Base-by-base conservation (phyloP, 2,329 filamentous ascomycete genomes). In the Rhynchosporium secalis region DNA sequence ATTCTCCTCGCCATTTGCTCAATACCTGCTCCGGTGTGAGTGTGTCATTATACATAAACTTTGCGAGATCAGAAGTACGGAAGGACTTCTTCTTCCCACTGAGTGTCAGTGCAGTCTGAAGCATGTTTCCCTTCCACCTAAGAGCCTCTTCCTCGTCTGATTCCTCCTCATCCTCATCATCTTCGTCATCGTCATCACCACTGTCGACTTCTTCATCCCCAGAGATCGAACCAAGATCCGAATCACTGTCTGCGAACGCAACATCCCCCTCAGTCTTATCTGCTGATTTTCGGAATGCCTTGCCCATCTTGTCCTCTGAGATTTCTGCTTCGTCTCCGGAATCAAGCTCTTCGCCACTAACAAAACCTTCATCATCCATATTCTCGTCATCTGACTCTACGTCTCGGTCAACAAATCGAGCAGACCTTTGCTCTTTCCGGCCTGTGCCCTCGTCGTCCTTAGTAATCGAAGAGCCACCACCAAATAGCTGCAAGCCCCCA, bases 221-320 rank as follows among this genome's bases (percentile, higher is more conserved):
- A 8, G 91, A 96, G 66, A 97, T 77, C 3, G 94, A 96, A 6
- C 95, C 95, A 4, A 99, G 82, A 74, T 99, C 96, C 0, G 95
- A 99, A 75, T 99, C 96, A 72, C 92, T 96, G 72, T 99, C 95
- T 13, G 95, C 95, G 78, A 97, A 99, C 1, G 87, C 91, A 62
- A 98, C 71, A 60, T 96, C 91, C 36, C 86, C 90, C 29, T 86
- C 84, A 10, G 79, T 80, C 28, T 73, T 81, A 43, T 83, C 79
- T 40, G 84, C 82, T 15, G 75, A 76, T 61, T 81, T 81, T 58
- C 79, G 79, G 74, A 88, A 88, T 72, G 87, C 79, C 65, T 81
- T 86, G 66, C 86, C 86, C 7, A 87, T 74, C 66, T 83, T 86
- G 51, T 79, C 77, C 64, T 87, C 83, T 51, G 81, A 79, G 60